Evolutionary conservation across 352 stramenopile species (phyloP).

Genomic region (Phytophthora hibernalis): DNA sequence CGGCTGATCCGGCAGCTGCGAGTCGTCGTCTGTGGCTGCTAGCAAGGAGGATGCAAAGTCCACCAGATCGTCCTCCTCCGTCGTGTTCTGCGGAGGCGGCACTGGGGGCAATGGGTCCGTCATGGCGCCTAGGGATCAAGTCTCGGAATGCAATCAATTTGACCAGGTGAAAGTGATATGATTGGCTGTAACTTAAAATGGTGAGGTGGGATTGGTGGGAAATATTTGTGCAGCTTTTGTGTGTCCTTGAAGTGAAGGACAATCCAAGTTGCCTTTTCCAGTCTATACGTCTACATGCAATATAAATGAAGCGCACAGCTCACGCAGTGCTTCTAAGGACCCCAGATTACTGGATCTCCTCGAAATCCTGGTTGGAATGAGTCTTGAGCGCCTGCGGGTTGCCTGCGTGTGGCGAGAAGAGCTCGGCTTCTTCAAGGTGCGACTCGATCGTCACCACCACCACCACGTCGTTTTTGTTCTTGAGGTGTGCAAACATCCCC

Average conservation of each 20-base stretch:
- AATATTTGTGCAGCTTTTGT: too few species aligned
- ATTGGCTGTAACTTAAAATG: background rate
- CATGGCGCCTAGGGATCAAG: slow-evolving; percentile 15
- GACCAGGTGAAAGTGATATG: background rate
- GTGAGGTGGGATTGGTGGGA: background rate
- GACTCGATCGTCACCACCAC: too few species aligned
- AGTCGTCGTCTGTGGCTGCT: slow-evolving; percentile 38
- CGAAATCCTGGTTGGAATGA: slow-evolving; percentile 23
- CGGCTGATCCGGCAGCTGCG: slow-evolving; percentile 29
- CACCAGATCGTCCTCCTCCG: slow-evolving; percentile 48
- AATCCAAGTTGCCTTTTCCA: background rate
- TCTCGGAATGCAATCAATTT: slow-evolving; percentile 16
- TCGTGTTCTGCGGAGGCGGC: slow-evolving; percentile 5
- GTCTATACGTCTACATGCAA: background rate
- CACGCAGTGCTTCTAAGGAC: background rate
- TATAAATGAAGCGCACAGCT: background rate
- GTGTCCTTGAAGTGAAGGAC: too few species aligned
- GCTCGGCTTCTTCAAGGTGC: slow-evolving; percentile 58
- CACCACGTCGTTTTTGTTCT: slow-evolving; percentile 47
- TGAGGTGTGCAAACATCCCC: slow-evolving; percentile 63
- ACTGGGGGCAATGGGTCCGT: slow-evolving; percentile 28
- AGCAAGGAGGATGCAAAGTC: slow-evolving; percentile 52
- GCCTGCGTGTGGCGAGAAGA: slow-evolving; percentile 68
- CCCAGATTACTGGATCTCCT: slow-evolving; percentile 31
- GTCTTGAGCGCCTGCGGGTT: slow-evolving; percentile 50